Base-by-base conservation (phyloP, 768 basidiomycete genomes). In the Psilocybe subaeruginosa region DNA sequence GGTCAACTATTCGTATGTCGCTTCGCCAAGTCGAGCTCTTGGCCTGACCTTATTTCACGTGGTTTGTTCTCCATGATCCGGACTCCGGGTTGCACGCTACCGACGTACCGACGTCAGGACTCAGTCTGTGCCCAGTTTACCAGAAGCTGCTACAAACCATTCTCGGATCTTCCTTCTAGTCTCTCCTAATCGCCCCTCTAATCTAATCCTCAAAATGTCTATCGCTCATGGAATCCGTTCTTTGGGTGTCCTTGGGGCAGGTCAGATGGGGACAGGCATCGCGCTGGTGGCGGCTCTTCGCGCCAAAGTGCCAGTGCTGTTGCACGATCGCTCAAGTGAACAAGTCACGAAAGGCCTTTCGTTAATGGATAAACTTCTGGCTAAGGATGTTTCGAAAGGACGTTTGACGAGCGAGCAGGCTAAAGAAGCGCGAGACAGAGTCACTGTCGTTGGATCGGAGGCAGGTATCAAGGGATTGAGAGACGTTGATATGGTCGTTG, bases 211-310 rank as follows among this genome's bases (percentile, higher is more conserved):
- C 27, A 43, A 56, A 19, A 86, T 87, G 85, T 76, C 83, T 54
- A 70, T 91, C 56, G 78, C 82, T 17, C 92, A 93, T 68, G 91
- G 90, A 50, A 87, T 95, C 64, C 85, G 84, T 56, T 85, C 80
- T 3, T 76, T 94, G 0, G 94, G 91, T 23, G 86, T 95, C 63
- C 81, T 96, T 37, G 91, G 92, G 48, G 88, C 91, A 17, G 92
- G 92, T 52, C 91, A 93, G 72, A 93, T 92, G 91, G 96, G 96
- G 64, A 86, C 92, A 0, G 97, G 96, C 1, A 98, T 99, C 50
- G 93, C 95, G 63, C 84, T 91, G 55, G 94, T 97, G 45, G 82
- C 94, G 17, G 90, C 93, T 41, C 79, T 95, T 23, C 87, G 90
- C 35, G 97, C 96, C 45, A 88, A 88, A 69, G 88, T 96, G 4